Conservation (phyloP, 345 rosid genomes). For the Hirschfeldia incana region DNA sequence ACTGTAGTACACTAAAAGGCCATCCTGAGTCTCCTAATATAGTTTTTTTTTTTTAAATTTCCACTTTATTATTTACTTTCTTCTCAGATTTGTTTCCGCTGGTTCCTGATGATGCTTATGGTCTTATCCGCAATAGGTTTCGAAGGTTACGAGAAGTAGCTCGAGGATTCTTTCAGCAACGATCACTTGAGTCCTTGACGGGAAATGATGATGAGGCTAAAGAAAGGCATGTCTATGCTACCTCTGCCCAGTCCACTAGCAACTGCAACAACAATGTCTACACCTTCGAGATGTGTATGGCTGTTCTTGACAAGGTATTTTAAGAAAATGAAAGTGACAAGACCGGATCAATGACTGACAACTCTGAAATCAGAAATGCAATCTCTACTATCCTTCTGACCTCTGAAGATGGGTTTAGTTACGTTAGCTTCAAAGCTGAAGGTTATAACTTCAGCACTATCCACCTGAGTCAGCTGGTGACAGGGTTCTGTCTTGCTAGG, state of each 20-base stretch:
- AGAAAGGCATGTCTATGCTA: slow-evolving; percentile 4
- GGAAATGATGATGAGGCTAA: background rate
- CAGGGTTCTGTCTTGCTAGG: background rate
- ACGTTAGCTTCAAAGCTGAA: background rate
- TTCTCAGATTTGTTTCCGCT: slow-evolving; percentile 45
- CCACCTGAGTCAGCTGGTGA: background rate
- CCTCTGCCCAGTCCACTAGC: slow-evolving; percentile 60
- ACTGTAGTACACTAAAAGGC: too few relatives aligned
- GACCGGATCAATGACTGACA: background rate
- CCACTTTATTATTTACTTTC: slow-evolving; percentile 20
- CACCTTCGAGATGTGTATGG: background rate
- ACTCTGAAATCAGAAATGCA: background rate
- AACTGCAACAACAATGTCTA: background rate
- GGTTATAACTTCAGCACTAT: background rate
- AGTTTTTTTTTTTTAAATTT: slow-evolving; percentile 28
- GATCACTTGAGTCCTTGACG: slow-evolving; percentile 46
- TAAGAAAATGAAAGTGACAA: too few relatives aligned
- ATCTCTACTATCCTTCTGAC: background rate
- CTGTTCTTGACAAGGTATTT: background rate
- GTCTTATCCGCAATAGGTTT: slow-evolving; percentile 84
- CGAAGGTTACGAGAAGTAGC: slow-evolving; percentile 95
- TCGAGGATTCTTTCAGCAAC: slow-evolving; percentile 73
- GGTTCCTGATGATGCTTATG: slow-evolving; percentile 48
- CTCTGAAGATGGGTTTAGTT: background rate
- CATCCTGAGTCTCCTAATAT: background rate